Evolutionary conservation across 2,329 filamentous ascomycete genomes (phyloP).

Genomic region (Colletotrichum cordylinicola): DNA sequence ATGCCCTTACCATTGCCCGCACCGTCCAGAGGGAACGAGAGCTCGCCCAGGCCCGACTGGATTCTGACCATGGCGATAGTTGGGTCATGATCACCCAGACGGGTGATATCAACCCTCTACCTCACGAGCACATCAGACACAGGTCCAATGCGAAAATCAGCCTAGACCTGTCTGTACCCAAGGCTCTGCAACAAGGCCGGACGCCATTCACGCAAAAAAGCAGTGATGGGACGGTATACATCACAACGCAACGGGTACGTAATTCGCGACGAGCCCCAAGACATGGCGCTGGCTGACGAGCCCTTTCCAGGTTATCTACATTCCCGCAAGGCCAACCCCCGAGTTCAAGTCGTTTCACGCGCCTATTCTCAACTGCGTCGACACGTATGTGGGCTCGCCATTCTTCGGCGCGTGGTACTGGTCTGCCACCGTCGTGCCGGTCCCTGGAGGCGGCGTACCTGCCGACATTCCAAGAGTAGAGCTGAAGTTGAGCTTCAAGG

Average conservation of each 20-base stretch:
- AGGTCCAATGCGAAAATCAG: conserved; percentile 81
- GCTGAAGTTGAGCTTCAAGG: conserved; percentile 87
- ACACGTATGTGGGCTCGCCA: conserved; percentile 84
- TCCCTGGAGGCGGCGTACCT: conserved; percentile 83
- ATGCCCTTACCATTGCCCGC: conserved; percentile 46
- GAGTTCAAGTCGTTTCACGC: conserved; percentile 87
- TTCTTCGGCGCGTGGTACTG: conserved; percentile 95
- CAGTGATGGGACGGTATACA: conserved; percentile 76
- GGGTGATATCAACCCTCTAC: conserved; percentile 80
- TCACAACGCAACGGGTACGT: conserved; percentile 84
- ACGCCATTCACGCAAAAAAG: conserved; percentile 74
- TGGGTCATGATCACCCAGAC: conserved; percentile 91
- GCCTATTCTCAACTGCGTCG: conserved; percentile 85
- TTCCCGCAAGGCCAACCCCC: conserved; percentile 73
- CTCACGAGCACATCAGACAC: conserved; percentile 82
- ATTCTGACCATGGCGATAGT: conserved; percentile 63
- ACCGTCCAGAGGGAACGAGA: conserved; percentile 37
- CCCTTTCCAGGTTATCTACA: conserved; percentile 76
- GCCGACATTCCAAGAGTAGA: conserved; percentile 75
- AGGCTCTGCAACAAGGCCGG: conserved; percentile 64
- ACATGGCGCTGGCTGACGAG: conserved; percentile 1
- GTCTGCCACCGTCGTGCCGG: conserved; percentile 80
- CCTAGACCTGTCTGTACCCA: conserved; percentile 75
- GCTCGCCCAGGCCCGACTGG: conserved; percentile 27
- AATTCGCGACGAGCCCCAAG: background rate